Percentiles rank a stretch among this genome's conserved stretches.
Conservation (phyloP, 257 asterid species). For the Osmanthus fragrans region DNA sequence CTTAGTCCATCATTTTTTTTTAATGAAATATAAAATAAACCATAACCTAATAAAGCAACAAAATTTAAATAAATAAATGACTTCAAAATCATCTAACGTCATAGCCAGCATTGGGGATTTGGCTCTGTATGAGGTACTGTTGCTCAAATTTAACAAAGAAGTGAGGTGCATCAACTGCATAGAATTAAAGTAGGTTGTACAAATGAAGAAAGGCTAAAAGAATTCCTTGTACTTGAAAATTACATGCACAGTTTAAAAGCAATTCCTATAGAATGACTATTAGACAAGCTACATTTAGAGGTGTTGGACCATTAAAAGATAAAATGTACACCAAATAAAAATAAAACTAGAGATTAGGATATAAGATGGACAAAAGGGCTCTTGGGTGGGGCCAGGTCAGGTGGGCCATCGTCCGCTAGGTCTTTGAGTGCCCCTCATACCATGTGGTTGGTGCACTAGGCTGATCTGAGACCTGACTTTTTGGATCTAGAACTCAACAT, state of each 20-base stretch:
- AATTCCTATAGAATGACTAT: not conserved
- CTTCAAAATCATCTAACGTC: no score
- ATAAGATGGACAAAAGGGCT: not conserved
- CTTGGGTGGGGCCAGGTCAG: not conserved
- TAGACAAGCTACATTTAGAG: not conserved
- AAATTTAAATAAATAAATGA: no score
- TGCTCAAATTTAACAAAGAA: no score
- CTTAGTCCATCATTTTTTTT: no score
- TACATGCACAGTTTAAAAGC: not conserved
- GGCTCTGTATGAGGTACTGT: no score
- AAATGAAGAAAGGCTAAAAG: no score
- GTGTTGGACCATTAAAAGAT: not conserved
- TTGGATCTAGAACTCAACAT: not conserved
- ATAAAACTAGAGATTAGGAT: not conserved
- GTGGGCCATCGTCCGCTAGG: not conserved
- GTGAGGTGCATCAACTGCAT: no score
- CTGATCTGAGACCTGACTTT: not conserved
- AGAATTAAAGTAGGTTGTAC: no score
- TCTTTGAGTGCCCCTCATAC: not conserved
- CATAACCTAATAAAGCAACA: not conserved
- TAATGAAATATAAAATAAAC: no score
- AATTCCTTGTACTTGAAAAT: not conserved
- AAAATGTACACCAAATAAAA: not conserved
- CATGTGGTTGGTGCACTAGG: not conserved
- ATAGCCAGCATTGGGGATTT: no score